Evolutionary conservation across 179 eudicot genomes (phyloP).

Genomic region (Beta corolliflora): DNA sequence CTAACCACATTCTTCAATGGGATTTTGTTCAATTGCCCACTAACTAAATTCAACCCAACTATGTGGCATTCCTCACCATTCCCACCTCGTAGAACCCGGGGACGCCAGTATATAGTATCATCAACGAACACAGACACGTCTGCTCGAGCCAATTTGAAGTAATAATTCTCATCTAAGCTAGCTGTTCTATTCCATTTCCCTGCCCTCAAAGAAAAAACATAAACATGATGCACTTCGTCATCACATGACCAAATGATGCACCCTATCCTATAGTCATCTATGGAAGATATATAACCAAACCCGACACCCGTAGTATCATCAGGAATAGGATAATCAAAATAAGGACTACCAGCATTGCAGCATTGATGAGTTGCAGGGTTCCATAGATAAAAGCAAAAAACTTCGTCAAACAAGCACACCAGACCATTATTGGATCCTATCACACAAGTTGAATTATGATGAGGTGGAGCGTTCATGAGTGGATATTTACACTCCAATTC

Average conservation of each 20-base stretch:
- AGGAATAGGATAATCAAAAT: neutral
- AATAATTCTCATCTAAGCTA: neutral
- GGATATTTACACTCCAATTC: neutral
- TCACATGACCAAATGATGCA: neutral
- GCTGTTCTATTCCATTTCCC: neutral
- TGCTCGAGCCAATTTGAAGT: neutral
- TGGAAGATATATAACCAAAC: conserved; percentile 10
- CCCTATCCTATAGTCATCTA: conserved; percentile 13
- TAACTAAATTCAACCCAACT: neutral
- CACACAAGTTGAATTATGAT: no score
- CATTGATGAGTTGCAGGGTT: conserved; percentile 4
- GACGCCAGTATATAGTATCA: neutral
- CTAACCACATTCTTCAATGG: neutral
- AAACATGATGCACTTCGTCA: neutral
- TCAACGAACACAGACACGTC: neutral
- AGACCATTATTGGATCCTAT: neutral
- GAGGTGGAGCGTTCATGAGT: no score
- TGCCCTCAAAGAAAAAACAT: conserved; percentile 11
- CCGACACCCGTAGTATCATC: neutral
- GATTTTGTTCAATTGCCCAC: neutral
- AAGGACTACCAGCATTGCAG: neutral
- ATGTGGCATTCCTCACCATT: neutral
- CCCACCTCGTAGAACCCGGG: neutral
- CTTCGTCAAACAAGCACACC: neutral
- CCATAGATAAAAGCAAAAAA: neutral